Evolutionary conservation across 2,329 filamentous ascomycete species (phyloP).

Genomic region (Rosellinia necatrix): DNA sequence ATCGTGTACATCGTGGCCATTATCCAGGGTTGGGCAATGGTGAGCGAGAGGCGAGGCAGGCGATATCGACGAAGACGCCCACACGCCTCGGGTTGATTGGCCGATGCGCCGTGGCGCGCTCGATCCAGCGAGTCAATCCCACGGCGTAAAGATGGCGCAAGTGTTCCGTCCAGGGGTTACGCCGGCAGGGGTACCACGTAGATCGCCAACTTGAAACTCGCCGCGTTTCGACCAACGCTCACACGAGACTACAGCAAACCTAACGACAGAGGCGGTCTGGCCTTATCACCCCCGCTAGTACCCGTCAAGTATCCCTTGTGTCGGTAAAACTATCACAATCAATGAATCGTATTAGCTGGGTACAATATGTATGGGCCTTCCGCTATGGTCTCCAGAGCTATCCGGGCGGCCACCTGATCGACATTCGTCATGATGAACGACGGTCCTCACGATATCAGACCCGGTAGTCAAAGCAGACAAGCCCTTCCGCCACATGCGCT

Average conservation of each 20-base stretch:
- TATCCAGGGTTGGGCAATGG: too few species aligned
- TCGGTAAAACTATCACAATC: slow-evolving; percentile 14
- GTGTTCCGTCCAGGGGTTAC: slow-evolving; percentile 28
- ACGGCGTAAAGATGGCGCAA: slow-evolving; percentile 28
- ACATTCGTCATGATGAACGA: slow-evolving; percentile 5
- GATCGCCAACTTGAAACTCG: slow-evolving; percentile 42
- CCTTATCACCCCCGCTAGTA: slow-evolving; percentile 5
- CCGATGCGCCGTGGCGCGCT: slow-evolving; percentile 22
- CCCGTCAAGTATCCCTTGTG: slow-evolving; percentile 19
- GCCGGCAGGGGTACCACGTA: slow-evolving; percentile 31
- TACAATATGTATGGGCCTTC: too few species aligned
- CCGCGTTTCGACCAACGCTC: slow-evolving; percentile 38
- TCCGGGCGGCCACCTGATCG: slow-evolving; percentile 1
- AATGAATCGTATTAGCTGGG: neutral
- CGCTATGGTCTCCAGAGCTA: neutral
- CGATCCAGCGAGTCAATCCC: slow-evolving; percentile 32
- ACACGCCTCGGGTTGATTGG: slow-evolving; percentile 32
- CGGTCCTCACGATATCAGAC: neutral
- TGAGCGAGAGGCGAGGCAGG: slow-evolving; percentile 17
- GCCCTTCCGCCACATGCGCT: neutral
- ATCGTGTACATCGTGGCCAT: too few species aligned
- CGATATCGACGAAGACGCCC: slow-evolving; percentile 15
- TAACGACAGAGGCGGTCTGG: slow-evolving; percentile 1
- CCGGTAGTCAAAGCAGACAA: slow-evolving; percentile 9
- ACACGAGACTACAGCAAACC: slow-evolving; percentile 10